Evolutionary conservation across 1,139 yeast species (phyloP), one percentile per base, ranked within the genome.

Genomic region (Nakaseomyces nivariensis): DNA sequence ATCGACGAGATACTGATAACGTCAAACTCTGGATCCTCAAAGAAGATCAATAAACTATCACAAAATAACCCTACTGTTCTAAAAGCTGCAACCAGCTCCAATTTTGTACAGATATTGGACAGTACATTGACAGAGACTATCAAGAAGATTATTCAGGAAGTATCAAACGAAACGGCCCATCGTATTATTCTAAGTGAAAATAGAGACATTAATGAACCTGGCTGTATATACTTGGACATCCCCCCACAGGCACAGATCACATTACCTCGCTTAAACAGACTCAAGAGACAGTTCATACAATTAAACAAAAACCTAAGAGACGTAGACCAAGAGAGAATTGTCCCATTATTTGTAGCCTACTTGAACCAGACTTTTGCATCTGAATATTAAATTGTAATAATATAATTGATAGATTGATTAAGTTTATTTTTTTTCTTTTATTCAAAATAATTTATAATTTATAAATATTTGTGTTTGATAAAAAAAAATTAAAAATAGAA

Each of bases 91-190:
- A 74, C 82, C 0, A 80, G 82, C 9, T 78, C 83, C 27, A 81
- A 85, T 63, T 90, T 85, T 61, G 70, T 90, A 46, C 94, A 85
- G 61, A 84, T 85, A 55, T 73, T 92, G 49, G 97, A 92, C 60
- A 75, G 74, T 45, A 77, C 76, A 53, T 88, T 97, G 1, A 48
- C 59, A 27, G 49, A 49, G 22, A 58, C 62, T 10, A 59, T 63
- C 8, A 59, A 57, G 44, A 52, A 47, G 4, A 53, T 64, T 7
- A 53, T 60, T 57, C 55, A 54, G n/a, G 57, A 60, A 33, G 57
- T 56, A 25, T 55, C 62, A 3, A 59, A 59, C 45, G 67, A 63
- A 29, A 55, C 54, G 10, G 47, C 55, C 10, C 49, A 56, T 8
- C 52, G 67, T 44, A 49, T 64, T 9, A 56, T 64, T 48, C 65